These are phyloP conservation scores for Cicer yamashitae DNA, from an alignment of 306 rosid species.

Conservation along the genomic window DNA sequence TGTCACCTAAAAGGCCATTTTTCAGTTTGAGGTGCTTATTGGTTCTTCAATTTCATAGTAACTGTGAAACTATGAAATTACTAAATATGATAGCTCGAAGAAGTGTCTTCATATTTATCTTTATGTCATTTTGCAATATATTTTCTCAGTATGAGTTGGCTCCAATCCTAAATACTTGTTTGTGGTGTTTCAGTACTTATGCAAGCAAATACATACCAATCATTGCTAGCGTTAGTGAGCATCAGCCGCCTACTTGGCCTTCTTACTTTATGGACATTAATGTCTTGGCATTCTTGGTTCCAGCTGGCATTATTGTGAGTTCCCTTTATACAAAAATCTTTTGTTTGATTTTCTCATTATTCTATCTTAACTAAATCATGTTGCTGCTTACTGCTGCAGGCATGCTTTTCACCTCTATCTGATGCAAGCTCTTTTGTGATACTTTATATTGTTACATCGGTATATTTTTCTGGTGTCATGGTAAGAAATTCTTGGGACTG, in stretches of 20 bases:
- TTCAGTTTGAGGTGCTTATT: conserved; percentile 40
- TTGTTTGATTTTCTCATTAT: conserved; percentile 18
- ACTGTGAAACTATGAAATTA: not conserved
- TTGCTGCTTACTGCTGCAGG: conserved; percentile 61
- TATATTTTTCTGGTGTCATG: conserved; percentile 99
- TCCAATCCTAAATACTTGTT: conserved; percentile 24
- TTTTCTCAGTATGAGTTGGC: conserved; percentile 29
- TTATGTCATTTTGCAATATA: conserved; percentile 26
- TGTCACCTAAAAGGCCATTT: not conserved
- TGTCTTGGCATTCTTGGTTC: conserved; percentile 97
- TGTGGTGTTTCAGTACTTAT: conserved; percentile 76
- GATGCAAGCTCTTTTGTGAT: conserved; percentile 96
- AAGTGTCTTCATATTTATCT: conserved; percentile 7
- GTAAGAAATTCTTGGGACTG: conserved; percentile 58
- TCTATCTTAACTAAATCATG: conserved; percentile 32
- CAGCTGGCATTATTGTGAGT: conserved; percentile 95
- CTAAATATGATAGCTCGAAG: conserved; percentile 9
- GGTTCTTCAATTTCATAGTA: conserved; percentile 33
- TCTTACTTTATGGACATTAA: conserved; percentile 99
- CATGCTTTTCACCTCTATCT: conserved; percentile 91
- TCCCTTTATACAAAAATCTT: not conserved
- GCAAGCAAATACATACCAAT: conserved; percentile 99
- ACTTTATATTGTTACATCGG: conserved; percentile 87
- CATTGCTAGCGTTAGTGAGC: conserved; percentile 99
- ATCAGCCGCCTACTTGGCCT: conserved; percentile 99